Evolutionary conservation across 306 rosid species (phyloP).

Genomic region (Prunus dulcis): DNA sequence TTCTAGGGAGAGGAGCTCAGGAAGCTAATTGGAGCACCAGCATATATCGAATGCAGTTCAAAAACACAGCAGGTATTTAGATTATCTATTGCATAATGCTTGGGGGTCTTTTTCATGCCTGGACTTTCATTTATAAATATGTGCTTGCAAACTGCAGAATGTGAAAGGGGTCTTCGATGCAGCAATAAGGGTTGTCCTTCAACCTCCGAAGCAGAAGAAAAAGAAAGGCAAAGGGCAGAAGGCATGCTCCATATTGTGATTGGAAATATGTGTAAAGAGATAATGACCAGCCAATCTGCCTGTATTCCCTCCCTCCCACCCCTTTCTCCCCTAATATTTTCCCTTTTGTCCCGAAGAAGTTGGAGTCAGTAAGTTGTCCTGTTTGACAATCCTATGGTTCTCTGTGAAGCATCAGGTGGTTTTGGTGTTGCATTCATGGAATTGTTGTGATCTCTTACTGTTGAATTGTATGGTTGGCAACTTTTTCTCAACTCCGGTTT

Average conservation of each 20-base stretch:
- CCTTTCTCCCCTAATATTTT: conserved; percentile 34
- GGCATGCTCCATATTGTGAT: conserved; percentile 98
- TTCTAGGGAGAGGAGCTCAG: conserved; percentile 94
- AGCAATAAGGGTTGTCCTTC: conserved; percentile 97
- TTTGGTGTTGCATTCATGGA: conserved; percentile 40
- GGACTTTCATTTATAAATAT: conserved; percentile 17
- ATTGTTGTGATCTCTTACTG: conserved; percentile 57
- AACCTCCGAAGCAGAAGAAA: conserved; percentile 98
- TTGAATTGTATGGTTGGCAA: conserved; percentile 53
- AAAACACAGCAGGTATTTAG: conserved; percentile 79
- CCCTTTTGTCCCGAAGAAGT: conserved; percentile 52
- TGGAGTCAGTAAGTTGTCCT: conserved; percentile 51
- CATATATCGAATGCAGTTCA: conserved; percentile 96
- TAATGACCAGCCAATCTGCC: conserved; percentile 39
- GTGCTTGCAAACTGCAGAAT: conserved; percentile 44
- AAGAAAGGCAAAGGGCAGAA: conserved; percentile 89
- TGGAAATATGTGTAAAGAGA: conserved; percentile 46
- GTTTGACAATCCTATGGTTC: conserved; percentile 43
- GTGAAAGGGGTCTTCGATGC: conserved; percentile 95
- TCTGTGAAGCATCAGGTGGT: conserved; percentile 64
- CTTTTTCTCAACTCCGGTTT: conserved; percentile 34
- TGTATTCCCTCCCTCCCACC: conserved; percentile 33
- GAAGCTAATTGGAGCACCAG: conserved; percentile 91
- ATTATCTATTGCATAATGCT: neutral
- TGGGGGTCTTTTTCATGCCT: neutral